Percentiles rank a stretch among this genome's conserved stretches.
Evolutionary conservation across 306 rosid genomes (phyloP).

Genomic region (Senna siamea): DNA sequence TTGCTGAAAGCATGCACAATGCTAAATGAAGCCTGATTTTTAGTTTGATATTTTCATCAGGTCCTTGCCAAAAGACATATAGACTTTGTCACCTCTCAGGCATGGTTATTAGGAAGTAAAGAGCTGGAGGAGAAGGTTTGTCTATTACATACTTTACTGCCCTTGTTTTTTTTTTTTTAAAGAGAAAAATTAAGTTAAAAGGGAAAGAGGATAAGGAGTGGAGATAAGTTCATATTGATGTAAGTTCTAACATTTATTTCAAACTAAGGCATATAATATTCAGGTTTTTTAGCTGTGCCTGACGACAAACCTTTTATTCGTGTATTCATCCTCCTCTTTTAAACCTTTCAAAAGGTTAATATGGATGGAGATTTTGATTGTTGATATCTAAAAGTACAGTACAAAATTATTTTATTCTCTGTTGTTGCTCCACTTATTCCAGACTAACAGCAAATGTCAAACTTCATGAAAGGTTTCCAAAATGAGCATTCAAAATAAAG

Average conservation of each 20-base stretch:
- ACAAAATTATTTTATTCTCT: conserved; percentile 6
- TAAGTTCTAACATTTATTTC: conserved; percentile 12
- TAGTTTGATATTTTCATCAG: conserved; percentile 49
- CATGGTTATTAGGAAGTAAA: conserved; percentile 75
- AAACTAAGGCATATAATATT: conserved; percentile 15
- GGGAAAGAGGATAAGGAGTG: not conserved
- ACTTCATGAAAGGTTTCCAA: conserved; percentile 61
- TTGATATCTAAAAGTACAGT: not conserved
- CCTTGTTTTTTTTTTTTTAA: not conserved
- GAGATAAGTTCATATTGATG: conserved; percentile 6
- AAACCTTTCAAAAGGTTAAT: not conserved
- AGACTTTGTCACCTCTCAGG: conserved; percentile 69
- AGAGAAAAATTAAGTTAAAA: not conserved
- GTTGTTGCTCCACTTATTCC: conserved; percentile 5
- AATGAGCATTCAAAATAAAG: conserved; percentile 75
- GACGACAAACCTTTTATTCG: not conserved
- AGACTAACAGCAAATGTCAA: conserved; percentile 24
- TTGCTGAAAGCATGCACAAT: conserved; percentile 30
- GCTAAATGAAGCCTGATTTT: conserved; percentile 30
- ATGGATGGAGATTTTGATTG: conserved; percentile 14
- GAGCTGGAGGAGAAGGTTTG: conserved; percentile 88
- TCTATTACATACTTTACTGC: conserved; percentile 21
- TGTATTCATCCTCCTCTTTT: conserved; percentile 14
- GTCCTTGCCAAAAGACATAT: conserved; percentile 84
- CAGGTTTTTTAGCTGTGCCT: not conserved